Conservation (phyloP, 2,329 filamentous ascomycete genomes). For the Colletotrichum somersetense region DNA sequence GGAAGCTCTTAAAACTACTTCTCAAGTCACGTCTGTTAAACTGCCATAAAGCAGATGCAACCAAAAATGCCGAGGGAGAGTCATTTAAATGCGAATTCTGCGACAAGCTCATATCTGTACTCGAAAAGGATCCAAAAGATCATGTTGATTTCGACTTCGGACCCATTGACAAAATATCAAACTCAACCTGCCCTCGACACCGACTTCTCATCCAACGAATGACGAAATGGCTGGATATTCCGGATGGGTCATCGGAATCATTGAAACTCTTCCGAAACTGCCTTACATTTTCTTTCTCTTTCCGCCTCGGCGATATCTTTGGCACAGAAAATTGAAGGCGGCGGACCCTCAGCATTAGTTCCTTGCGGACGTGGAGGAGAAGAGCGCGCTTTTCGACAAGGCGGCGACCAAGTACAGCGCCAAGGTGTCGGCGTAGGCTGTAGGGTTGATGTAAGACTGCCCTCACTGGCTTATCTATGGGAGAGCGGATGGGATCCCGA, state of each 20-base stretch:
- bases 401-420: constrained; percentile 88
- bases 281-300: not conserved
- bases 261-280: not conserved
- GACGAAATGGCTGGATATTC: not conserved
- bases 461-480: too few species aligned
- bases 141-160: not conserved
- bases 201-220: not conserved
- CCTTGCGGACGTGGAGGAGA: constrained; percentile 81
- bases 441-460: constrained; percentile 19
- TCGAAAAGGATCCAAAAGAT: not conserved
- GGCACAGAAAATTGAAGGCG: constrained; percentile 65
- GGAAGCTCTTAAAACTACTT: not conserved
- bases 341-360: constrained; percentile 77
- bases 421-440: constrained; percentile 72
- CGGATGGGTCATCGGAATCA: not conserved
- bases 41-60: not conserved
- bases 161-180: not conserved
- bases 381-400: constrained; percentile 88
- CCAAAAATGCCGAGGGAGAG: not conserved
- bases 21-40: not conserved
- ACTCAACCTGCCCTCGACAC: not conserved
- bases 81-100: not conserved
- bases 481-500: too few species aligned
- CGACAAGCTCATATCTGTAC: not conserved
- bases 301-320: not conserved